Evolutionary conservation across 2,329 filamentous ascomycete genomes (phyloP).

Genomic region (Fusarium graminum): DNA sequence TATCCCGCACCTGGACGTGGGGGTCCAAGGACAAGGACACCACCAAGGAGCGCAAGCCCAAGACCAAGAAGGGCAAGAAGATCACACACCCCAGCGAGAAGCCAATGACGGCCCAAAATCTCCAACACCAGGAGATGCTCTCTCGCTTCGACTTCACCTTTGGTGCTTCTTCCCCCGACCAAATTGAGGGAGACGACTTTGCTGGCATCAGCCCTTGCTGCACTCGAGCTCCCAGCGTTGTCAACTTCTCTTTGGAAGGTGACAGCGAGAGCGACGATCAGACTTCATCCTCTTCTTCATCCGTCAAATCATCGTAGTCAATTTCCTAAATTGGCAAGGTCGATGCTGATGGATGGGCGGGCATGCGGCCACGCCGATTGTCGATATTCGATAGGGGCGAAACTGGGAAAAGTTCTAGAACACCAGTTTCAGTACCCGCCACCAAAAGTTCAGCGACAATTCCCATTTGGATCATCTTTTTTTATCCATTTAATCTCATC

Average conservation of each 20-base stretch:
- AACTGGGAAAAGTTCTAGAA: slow-evolving; percentile 40
- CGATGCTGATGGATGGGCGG: slow-evolving; percentile 39
- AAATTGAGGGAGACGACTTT: slow-evolving; percentile 53
- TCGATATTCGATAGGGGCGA: slow-evolving; percentile 31
- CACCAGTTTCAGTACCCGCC: slow-evolving; percentile 17
- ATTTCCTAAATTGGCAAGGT: slow-evolving; percentile 43
- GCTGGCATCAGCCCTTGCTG: slow-evolving; percentile 61
- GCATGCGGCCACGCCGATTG: slow-evolving; percentile 33
- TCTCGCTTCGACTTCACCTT: slow-evolving; percentile 62
- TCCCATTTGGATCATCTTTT: slow-evolving; percentile 17
- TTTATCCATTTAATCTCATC: slow-evolving; percentile 15
- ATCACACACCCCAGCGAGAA: slow-evolving; percentile 59
- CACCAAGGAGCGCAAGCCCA: slow-evolving; percentile 50
- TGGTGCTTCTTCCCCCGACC: slow-evolving; percentile 54
- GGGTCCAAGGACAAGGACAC: slow-evolving; percentile 48
- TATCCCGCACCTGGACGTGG: slow-evolving; percentile 53
- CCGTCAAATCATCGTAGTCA: slow-evolving; percentile 38
- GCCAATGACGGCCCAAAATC: slow-evolving; percentile 60
- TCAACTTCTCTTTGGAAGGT: slow-evolving; percentile 45
- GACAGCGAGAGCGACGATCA: slow-evolving; percentile 44
- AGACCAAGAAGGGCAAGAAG: slow-evolving; percentile 48
- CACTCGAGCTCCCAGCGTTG: slow-evolving; percentile 56
- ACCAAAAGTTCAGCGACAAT: slow-evolving; percentile 20
- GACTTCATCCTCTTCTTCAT: slow-evolving; percentile 41
- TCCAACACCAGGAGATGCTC: slow-evolving; percentile 62